Conservation (phyloP, 2,329 filamentous ascomycete genomes). For the Cryoendolithus antarcticus region DNA sequence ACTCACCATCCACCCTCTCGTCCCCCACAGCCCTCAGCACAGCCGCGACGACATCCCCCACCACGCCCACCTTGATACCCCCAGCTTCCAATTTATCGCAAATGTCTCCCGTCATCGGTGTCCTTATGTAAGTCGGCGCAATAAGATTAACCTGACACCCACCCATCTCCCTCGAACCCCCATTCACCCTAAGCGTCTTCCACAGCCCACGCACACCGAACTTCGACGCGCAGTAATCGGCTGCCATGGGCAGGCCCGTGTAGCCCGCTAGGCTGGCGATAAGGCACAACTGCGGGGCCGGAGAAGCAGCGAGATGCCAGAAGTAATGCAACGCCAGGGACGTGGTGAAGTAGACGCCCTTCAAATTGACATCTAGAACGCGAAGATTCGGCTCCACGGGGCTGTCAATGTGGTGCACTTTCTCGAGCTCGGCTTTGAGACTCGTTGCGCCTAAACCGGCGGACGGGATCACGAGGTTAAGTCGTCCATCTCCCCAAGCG, state of each 20-base stretch:
- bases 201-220: conserved; percentile 13
- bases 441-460: conserved; percentile 11
- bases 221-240: conserved; percentile 11
- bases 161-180: conserved; percentile 2
- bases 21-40: conserved; percentile 12
- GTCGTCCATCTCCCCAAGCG: conserved; percentile 10
- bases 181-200: conserved; percentile 3
- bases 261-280: conserved; percentile 13
- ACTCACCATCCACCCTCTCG: conserved; percentile 10
- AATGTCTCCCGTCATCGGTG: conserved; percentile 7
- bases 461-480: conserved; percentile 20
- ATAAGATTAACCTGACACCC: conserved; percentile 11
- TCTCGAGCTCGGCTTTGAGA: not conserved
- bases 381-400: too few species aligned
- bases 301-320: not conserved
- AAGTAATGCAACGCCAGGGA: conserved; percentile 27
- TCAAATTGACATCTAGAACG: conserved; percentile 17
- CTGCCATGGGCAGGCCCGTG: conserved; percentile 4
- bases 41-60: conserved; percentile 11
- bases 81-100: conserved; percentile 1
- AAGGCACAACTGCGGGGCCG: conserved; percentile 13
- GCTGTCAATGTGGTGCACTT: not conserved
- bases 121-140: conserved; percentile 9
- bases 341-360: conserved; percentile 16
- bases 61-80: conserved; percentile 7